Conservation (phyloP, 768 basidiomycete genomes). For the Lyophyllum semitale region DNA sequence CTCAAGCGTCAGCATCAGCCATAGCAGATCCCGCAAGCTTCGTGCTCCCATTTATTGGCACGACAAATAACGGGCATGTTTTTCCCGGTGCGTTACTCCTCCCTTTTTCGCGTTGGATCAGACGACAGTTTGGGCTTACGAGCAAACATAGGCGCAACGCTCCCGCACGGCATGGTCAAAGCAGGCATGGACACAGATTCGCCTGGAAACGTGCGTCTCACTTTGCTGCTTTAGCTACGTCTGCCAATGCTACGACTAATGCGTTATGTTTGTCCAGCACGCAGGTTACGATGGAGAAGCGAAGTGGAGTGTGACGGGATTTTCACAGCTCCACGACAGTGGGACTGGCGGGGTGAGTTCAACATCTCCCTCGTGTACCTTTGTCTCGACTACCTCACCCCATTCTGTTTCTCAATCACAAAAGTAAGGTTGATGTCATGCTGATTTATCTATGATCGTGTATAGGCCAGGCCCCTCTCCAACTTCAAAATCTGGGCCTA, state of each 20-base stretch:
- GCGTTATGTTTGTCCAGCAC: constrained; percentile 38
- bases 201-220: constrained; percentile 53
- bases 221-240: not conserved
- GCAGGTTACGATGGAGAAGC: constrained; percentile 50
- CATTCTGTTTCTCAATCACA: no score
- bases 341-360: constrained; percentile 59
- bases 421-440: no score
- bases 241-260: no score
- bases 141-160: constrained; percentile 48
- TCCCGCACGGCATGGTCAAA: constrained; percentile 74
- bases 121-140: no score
- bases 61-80: constrained; percentile 63
- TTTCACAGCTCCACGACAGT: constrained; percentile 64
- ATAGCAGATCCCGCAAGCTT: constrained; percentile 41
- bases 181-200: constrained; percentile 69
- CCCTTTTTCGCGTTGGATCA: not conserved
- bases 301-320: constrained; percentile 50
- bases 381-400: no score
- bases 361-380: not conserved
- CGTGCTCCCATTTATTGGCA: constrained; percentile 66
- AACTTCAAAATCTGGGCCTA: constrained; percentile 66
- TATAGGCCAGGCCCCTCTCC: constrained; percentile 53
- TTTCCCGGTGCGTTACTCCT: constrained; percentile 51
- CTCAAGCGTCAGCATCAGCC: not conserved
- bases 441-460: no score